Conservation (phyloP, 129 eudicot species). For the Centella asiatica region DNA sequence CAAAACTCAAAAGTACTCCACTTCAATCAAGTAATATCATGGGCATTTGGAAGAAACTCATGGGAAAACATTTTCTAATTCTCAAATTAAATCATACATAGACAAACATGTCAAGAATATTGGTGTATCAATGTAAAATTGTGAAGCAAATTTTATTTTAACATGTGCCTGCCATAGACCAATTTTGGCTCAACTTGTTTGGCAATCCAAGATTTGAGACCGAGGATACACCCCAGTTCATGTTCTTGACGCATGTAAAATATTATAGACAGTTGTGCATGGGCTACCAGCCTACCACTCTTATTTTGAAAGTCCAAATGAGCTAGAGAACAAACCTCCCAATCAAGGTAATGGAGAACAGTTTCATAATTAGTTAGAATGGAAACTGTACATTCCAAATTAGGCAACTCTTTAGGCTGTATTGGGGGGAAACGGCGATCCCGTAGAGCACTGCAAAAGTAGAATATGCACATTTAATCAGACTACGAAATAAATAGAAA, state of each 20-base stretch:
- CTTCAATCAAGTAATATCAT: background rate
- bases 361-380: slow-evolving; percentile 76
- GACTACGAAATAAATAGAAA: no score
- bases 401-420: slow-evolving; percentile 78
- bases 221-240: background rate
- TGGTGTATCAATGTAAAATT: background rate
- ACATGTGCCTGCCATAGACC: background rate
- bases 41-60: background rate
- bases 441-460: slow-evolving; percentile 62
- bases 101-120: background rate
- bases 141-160: background rate
- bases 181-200: background rate
- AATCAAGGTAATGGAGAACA: slow-evolving; percentile 65
- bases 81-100: background rate
- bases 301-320: background rate
- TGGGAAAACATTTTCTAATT: background rate
- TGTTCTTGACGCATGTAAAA: background rate
- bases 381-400: slow-evolving; percentile 81
- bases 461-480: background rate
- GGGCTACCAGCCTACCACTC: no score
- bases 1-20: background rate
- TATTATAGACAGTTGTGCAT: background rate
- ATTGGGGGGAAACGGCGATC: slow-evolving; percentile 91
- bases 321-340: slow-evolving; percentile 62
- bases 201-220: background rate